phyloP scores from a whole-genome alignment of 768 basidiomycete genomes.

The Udeniomyces megalosporus region DNA sequence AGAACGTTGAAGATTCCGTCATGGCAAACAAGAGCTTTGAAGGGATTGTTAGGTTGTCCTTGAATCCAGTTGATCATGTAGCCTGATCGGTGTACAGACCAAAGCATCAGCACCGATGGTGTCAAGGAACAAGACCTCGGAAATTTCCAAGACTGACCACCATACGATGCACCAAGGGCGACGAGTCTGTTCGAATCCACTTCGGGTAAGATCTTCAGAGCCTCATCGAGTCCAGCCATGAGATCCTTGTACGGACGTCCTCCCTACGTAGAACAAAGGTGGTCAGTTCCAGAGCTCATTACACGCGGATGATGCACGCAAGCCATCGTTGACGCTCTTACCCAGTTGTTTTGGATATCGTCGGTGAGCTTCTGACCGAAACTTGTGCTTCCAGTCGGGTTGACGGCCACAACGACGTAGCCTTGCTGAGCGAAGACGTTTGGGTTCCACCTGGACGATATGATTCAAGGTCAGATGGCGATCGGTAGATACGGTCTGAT shows the following conservation, averaged over 20 bases:
- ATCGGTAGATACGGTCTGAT: constrained; percentile 1
- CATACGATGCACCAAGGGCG: constrained; percentile 38
- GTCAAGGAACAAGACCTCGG: no score
- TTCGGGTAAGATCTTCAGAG: constrained; percentile 14
- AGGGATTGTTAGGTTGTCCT: constrained; percentile 5
- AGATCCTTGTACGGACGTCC: constrained; percentile 28
- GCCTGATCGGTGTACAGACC: constrained; percentile 11
- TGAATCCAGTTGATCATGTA: constrained; percentile 61
- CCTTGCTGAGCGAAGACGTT: constrained; percentile 77
- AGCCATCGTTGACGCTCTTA: no score
- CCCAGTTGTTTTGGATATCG: constrained; percentile 29
- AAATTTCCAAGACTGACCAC: constrained; percentile 4
- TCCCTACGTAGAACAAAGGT: no score
- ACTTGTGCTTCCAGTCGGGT: constrained; percentile 85
- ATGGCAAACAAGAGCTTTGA: constrained; percentile 38
- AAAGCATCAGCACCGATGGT: no score
- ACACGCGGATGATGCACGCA: no score
- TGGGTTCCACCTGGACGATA: constrained; percentile 64
- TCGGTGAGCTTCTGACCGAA: constrained; percentile 54
- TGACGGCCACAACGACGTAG: constrained; percentile 72
- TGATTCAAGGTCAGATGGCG: no score
- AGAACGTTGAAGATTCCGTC: constrained; percentile 50
- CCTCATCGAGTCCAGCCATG: constrained; percentile 23
- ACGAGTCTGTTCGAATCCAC: constrained; percentile 31
- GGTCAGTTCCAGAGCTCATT: no score